These are phyloP conservation scores for Penicillium sclerotiorum DNA, from an alignment of 2,329 filamentous ascomycete genomes.

Conservation along the genomic window DNA sequence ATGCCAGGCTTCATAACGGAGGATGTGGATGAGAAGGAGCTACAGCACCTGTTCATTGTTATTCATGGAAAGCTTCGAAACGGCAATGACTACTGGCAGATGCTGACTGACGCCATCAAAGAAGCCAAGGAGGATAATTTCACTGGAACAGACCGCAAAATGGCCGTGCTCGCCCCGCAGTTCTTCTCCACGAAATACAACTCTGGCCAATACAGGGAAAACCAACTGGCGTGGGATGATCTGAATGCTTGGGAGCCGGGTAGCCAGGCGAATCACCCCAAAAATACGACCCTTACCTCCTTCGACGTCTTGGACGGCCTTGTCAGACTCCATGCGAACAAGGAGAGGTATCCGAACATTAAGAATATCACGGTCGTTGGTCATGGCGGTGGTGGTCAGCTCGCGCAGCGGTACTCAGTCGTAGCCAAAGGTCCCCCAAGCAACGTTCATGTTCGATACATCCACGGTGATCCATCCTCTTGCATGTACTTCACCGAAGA, in stretches of 20 bases:
- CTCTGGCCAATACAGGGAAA: conserved; percentile 14
- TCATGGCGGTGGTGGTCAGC: conserved; percentile 20
- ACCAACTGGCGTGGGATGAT: conserved; percentile 19
- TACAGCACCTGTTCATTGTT: conserved; percentile 18
- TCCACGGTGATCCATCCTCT: conserved; percentile 20
- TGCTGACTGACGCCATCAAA: conserved; percentile 11
- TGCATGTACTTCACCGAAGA: conserved; percentile 20
- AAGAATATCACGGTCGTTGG: conserved; percentile 18
- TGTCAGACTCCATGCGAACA: conserved; percentile 16
- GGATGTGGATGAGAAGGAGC: conserved; percentile 4
- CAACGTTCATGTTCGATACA: conserved; percentile 18
- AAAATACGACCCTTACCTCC: conserved; percentile 13
- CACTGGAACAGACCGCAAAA: conserved; percentile 14
- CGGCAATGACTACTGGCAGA: conserved; percentile 19
- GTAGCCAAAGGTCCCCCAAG: conserved; percentile 12
- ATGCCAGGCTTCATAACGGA: conserved; percentile 15
- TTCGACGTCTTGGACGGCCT: conserved; percentile 18
- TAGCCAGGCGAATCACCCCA: conserved; percentile 14
- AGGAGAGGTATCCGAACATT: conserved; percentile 13
- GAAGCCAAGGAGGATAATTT: conserved; percentile 12
- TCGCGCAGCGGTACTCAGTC: conserved; percentile 18
- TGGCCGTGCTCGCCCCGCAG: conserved; percentile 18
- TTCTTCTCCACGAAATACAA: conserved; percentile 18
- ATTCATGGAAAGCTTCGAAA: conserved; percentile 16
- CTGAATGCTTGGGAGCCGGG: conserved; percentile 18